Percentiles rank a stretch among this genome's conserved stretches.
These are phyloP conservation scores for Dictyostelium firmibasis DNA, from an alignment of 78 protist species.

Conservation along the genomic window DNA sequence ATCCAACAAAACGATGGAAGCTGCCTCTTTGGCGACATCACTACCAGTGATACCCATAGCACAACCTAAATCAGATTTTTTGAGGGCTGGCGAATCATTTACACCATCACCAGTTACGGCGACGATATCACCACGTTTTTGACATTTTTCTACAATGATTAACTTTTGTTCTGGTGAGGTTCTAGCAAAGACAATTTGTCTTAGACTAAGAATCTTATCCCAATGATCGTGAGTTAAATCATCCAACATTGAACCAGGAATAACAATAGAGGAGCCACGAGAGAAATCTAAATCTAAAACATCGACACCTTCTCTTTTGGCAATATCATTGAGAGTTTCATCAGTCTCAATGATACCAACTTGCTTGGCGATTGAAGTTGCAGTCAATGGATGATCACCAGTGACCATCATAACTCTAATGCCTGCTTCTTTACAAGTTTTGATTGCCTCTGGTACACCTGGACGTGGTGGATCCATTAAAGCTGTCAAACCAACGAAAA, in stretches of 20 bases:
- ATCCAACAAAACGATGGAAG: slow-evolving; percentile 96
- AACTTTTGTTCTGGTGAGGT: slow-evolving; percentile 63
- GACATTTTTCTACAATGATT: slow-evolving; percentile 91
- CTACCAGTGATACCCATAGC: slow-evolving; percentile 99
- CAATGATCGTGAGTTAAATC: slow-evolving; percentile 73
- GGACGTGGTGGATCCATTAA: slow-evolving; percentile 98
- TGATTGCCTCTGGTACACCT: slow-evolving; percentile 78
- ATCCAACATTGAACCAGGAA: slow-evolving; percentile 70
- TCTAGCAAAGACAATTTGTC: slow-evolving; percentile 83
- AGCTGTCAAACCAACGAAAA: slow-evolving; percentile 93
- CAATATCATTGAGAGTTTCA: slow-evolving; percentile 81
- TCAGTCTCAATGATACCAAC: slow-evolving; percentile 82
- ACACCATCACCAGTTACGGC: slow-evolving; percentile 98
- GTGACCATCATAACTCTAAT: slow-evolving; percentile 98
- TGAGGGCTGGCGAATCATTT: slow-evolving; percentile 97
- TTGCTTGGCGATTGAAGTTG: slow-evolving; percentile 95
- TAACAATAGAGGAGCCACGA: slow-evolving; percentile 41
- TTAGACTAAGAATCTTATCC: slow-evolving; percentile 45
- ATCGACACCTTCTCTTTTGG: slow-evolving; percentile 36
- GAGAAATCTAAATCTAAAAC: slow-evolving; percentile 41
- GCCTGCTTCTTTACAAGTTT: slow-evolving; percentile 82
- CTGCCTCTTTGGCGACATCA: slow-evolving; percentile 96
- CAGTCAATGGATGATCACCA: slow-evolving; percentile 99
- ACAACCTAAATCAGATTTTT: slow-evolving; percentile 95
- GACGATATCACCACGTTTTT: slow-evolving; percentile 83